Evolutionary conservation across 1,284 basidiomycete species (phyloP), one percentile per base, ranked within the genome.

Genomic region (Ceratobasidium sp.): DNA sequence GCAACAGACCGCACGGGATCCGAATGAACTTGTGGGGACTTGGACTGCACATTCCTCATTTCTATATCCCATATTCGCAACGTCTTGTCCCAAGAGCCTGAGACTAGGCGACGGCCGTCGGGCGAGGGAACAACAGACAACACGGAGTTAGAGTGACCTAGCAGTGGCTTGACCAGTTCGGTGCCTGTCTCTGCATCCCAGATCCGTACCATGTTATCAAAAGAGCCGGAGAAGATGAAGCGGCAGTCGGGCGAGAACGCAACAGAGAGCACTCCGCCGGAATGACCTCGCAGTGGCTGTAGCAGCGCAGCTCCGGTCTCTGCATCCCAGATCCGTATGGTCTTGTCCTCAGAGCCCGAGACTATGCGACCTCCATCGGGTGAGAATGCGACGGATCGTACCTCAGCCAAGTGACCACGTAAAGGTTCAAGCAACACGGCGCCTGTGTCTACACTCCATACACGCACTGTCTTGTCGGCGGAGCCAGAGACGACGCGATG

Each of bases 331-430:
- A 70, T 70, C 10, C 35, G 27, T 8, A 70, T 70, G 8, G 35
- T 60, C 18, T 65, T 70, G 52, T 70, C 68, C 14, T 16, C 46
- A 8, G 68, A 70, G 68, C 46, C 2, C 16, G 68, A 65, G n/a
- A 41, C 18, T 59, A 52, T 33, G 77, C 67, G 46, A 66, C 78
- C 6, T 59, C n/a, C n/a, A n/a, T n/a, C n/a, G n/a, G n/a, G n/a
- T n/a, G n/a, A n/a, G n/a, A n/a, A n/a, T n/a, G n/a, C 77, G 5
- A 78, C 52, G 35, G 38, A 78, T 23, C 1, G 3, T 23, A 78
- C 77, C 44, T n/a, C n/a, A n/a, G n/a, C n/a, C n/a, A n/a, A n/a
- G n/a, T n/a, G n/a, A n/a, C n/a, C n/a, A n/a, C n/a, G n/a, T n/a
- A n/a, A n/a, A n/a, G n/a, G n/a, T n/a, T n/a, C n/a, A n/a, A n/a